Conservation (phyloP, 345 rosid species). For the Eucalyptus leucophloia region DNA sequence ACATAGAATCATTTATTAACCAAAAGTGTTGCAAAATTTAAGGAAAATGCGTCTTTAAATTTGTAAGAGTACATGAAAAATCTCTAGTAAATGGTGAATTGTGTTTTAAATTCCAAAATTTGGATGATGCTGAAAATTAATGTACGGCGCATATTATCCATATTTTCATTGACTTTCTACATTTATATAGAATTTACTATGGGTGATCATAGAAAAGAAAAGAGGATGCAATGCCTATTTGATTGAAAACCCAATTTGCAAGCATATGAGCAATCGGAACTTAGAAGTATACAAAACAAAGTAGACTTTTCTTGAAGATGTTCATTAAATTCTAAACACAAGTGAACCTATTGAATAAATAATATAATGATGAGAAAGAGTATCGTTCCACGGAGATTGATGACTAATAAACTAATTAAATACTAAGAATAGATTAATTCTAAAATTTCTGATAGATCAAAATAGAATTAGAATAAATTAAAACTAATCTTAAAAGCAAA, state of each 20-base stretch:
- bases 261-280: too few species aligned
- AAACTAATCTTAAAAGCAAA: too few species aligned
- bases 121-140: neutral
- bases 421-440: too few species aligned
- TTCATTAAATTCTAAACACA: accelerated
- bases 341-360: accelerated
- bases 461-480: too few species aligned
- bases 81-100: neutral
- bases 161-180: neutral
- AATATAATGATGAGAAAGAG: too few species aligned
- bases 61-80: neutral
- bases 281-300: accelerated
- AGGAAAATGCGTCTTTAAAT: neutral
- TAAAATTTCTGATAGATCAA: accelerated
- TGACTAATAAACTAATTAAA: too few species aligned
- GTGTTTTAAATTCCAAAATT: neutral
- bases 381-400: too few species aligned
- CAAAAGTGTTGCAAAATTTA: neutral
- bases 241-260: too few species aligned
- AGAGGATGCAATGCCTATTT: too few species aligned
- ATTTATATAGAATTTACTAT: accelerated
- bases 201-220: too few species aligned
- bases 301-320: too few species aligned
- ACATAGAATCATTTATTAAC: neutral
- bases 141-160: neutral